phyloP scores from a whole-genome alignment of 2,329 filamentous ascomycete species.

The Neonectria punicea region DNA sequence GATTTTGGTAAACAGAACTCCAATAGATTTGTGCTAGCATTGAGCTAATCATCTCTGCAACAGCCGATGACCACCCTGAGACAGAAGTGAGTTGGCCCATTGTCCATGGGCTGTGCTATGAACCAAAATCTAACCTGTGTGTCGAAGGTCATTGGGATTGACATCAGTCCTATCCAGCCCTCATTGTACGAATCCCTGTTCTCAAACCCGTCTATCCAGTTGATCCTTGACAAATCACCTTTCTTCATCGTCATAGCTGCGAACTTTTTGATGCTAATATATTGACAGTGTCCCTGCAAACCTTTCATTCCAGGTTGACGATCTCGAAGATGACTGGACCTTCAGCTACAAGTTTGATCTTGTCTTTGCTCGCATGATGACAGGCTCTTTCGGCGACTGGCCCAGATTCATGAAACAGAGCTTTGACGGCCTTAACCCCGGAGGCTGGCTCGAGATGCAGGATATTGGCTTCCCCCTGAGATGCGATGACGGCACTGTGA shows the following conservation, averaged over 20 bases:
- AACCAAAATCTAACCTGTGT: background rate
- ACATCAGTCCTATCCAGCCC: constrained; percentile 56
- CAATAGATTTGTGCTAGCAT: background rate
- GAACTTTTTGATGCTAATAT: background rate
- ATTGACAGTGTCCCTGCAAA: constrained; percentile 57
- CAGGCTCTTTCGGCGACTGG: constrained; percentile 49
- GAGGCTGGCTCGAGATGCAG: constrained; percentile 56
- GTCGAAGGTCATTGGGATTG: constrained; percentile 50
- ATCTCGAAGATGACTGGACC: constrained; percentile 54
- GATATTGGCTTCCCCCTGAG: constrained; percentile 53
- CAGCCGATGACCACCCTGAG: constrained; percentile 46
- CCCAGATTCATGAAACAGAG: constrained; percentile 50
- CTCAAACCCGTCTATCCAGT: background rate
- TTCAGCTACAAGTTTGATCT: constrained; percentile 54
- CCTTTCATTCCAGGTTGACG: constrained; percentile 58
- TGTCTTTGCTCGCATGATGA: constrained; percentile 53
- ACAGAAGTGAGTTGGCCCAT: constrained; percentile 36
- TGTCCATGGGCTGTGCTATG: accelerated
- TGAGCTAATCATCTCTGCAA: constrained; percentile 9
- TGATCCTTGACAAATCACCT: background rate
- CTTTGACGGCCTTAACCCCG: constrained; percentile 53
- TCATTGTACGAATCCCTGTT: constrained; percentile 40
- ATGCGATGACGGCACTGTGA: constrained; percentile 55
- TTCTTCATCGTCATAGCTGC: background rate
- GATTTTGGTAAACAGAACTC: constrained; percentile 50